These are phyloP conservation scores for Neonectria hederae DNA, from an alignment of 2,329 filamentous ascomycete species.

Conservation along the genomic window DNA sequence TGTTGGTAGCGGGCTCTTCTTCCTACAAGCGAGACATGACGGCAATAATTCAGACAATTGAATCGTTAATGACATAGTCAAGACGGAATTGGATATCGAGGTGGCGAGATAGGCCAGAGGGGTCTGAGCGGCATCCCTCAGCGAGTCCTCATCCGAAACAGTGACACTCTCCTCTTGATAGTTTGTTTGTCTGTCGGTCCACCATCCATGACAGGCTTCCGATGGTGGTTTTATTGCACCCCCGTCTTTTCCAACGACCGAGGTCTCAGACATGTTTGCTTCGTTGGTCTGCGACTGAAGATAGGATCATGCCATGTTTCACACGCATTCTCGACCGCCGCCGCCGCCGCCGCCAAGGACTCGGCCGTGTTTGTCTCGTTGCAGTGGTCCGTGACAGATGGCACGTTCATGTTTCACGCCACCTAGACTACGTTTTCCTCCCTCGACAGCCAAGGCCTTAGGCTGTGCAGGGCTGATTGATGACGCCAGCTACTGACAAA, in stretches of 20 bases:
- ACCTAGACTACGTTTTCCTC: neutral
- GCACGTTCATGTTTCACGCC: neutral
- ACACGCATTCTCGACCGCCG: neutral
- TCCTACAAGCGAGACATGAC: constrained; percentile 1
- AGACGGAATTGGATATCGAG: neutral
- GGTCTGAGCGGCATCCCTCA: neutral
- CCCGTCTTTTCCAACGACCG: neutral
- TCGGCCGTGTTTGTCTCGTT: neutral
- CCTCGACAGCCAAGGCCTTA: neutral
- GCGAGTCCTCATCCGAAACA: neutral
- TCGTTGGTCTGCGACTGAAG: neutral
- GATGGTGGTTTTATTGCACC: neutral
- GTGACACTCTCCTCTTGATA: neutral
- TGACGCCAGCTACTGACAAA: neutral
- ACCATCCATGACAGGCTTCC: neutral
- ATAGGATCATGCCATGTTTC: neutral
- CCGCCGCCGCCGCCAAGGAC: neutral
- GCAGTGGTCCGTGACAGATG: neutral
- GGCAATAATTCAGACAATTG: neutral
- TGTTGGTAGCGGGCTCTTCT: neutral
- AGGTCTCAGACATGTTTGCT: neutral
- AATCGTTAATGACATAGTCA: neutral
- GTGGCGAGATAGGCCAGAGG: neutral
- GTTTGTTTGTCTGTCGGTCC: neutral
- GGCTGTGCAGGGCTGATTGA: neutral